Base-by-base conservation (phyloP, 306 rosid species). In the Prinsepia uniflora region DNA sequence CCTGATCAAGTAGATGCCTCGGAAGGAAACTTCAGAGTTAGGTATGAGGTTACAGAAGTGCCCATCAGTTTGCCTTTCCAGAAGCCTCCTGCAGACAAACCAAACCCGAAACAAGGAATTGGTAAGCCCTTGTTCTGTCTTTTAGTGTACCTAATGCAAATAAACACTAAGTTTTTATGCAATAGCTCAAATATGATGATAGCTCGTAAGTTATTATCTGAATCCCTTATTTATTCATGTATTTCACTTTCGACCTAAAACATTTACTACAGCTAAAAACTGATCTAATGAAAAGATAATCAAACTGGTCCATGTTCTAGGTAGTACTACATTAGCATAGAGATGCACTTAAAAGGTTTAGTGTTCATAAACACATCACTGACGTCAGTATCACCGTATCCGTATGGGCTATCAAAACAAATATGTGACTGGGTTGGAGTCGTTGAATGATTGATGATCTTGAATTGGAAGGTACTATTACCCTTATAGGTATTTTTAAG, bases 21-120 rank as follows among this genome's bases (percentile, higher is more conserved):
- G 0, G 95, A 94, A 77, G 95, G 85, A 74, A 91, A 87, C 67
- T 71, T 91, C 66, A 75, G 92, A 85, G 99, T 94, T 18, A 89
- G 91, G 83, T 94, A 94, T n/a, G 99, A 91, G 41, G 88, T 89
- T 59, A 76, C 72, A 58, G 96, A 91, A 78, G 90, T 83, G 45
- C 99, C 99, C 43, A 55, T 94, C 72, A 87, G 71, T 81, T 76
- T 94, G 75, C 96, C 98, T 63, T 90, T 80, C 78, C 98, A 90
- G 83, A 94, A 94, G 82, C 98, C 98, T 84, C 96, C 79, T 72
- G 81, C 85, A 14, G 97, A 94, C 78, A 94, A 94, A 82, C 98
- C 97, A 61, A 94, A 94, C 72, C 99, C 99, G 50, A 91, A 91
- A 80, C 99, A 89, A 89, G 99, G 99, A 85, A 89, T 91, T 68